These are phyloP conservation scores for Suillus lakei DNA, from an alignment of 768 basidiomycete genomes.

Conservation along the genomic window DNA sequence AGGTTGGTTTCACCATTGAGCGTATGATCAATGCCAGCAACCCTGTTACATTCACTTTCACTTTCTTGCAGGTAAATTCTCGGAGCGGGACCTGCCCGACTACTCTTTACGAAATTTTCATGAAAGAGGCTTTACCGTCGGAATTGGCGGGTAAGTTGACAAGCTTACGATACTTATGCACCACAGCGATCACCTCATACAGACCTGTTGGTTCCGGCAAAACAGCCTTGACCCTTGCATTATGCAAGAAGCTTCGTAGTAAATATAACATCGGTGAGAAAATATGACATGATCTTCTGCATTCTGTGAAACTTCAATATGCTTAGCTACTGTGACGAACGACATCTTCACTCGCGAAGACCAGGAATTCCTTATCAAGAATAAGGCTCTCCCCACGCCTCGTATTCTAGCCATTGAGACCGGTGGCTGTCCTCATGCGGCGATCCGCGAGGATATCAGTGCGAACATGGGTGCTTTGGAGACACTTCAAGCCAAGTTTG, in stretches of 20 bases:
- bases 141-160: constrained; percentile 88
- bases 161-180: not conserved
- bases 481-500: constrained; percentile 89
- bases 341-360: constrained; percentile 99
- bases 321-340: constrained; percentile 92
- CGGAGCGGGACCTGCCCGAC: constrained; percentile 92
- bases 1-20: constrained; percentile 48
- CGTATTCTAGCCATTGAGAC: constrained; percentile 98
- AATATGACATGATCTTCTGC: constrained; percentile 5
- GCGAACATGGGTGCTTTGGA: constrained; percentile 97
- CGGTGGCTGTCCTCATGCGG: constrained; percentile 97
- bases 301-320: constrained; percentile 16
- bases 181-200: constrained; percentile 1
- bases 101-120: constrained; percentile 83
- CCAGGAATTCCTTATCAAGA: constrained; percentile 95
- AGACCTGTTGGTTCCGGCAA: constrained; percentile 99
- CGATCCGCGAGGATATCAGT: constrained; percentile 97
- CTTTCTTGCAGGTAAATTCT: constrained; percentile 74
- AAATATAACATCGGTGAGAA: constrained; percentile 88
- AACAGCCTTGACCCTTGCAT: constrained; percentile 89
- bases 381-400: constrained; percentile 81
- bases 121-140: constrained; percentile 94
- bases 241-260: constrained; percentile 80
- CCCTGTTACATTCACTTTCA: not conserved
- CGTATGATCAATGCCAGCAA: not conserved